Evolutionary conservation across 1,284 basidiomycete genomes (phyloP), one percentile per base, ranked within the genome.

Genomic region (Cryptococcus sp.): DNA sequence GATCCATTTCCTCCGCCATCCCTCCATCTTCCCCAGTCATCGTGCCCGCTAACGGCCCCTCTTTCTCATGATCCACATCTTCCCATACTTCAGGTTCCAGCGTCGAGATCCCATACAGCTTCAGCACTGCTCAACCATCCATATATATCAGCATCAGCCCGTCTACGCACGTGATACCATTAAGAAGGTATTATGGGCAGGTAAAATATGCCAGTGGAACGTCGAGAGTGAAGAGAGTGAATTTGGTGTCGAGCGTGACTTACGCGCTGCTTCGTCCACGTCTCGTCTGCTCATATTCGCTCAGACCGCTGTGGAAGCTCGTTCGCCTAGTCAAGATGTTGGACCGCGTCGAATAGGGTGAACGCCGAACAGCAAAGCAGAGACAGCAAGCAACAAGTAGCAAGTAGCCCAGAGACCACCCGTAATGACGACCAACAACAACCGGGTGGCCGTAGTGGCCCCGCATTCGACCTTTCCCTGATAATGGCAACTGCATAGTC

Each of bases 21-120:
- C 64, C 64, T 0, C 69, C 70, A 47, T 72, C 72, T 54, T 72
- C 72, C 11, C 63, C 64, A 1, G 68, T 69, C 48, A 75, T 41
- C 2, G 71, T 72, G 8, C 71, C 67, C 3, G 76, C 72, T 16
- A 77, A 58, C 1, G 75, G 71, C 17, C 77, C 76, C 35, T 76
- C 75, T 19, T 64, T 68, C n/a, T 75, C 75, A 51, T 76, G 73
- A 55, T 79, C 72, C 11, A 78, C 70, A 7, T 73, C 70, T 61
- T 80, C 78, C 79, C 79, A 80, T 51, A 52, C 51, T 39, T 75
- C 65, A 1, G 79, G 79, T 22, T 73, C 65, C 20, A 75, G 63
- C 35, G 70, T 65, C n/a, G 74, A 72, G 43, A 80, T 67, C 39
- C 73, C 71, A 59, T 80, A 80, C 39, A 77, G 70, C 61, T 77